Evolutionary conservation across 208 protist species (phyloP).

Genomic region (Leishmania braziliensis): DNA sequence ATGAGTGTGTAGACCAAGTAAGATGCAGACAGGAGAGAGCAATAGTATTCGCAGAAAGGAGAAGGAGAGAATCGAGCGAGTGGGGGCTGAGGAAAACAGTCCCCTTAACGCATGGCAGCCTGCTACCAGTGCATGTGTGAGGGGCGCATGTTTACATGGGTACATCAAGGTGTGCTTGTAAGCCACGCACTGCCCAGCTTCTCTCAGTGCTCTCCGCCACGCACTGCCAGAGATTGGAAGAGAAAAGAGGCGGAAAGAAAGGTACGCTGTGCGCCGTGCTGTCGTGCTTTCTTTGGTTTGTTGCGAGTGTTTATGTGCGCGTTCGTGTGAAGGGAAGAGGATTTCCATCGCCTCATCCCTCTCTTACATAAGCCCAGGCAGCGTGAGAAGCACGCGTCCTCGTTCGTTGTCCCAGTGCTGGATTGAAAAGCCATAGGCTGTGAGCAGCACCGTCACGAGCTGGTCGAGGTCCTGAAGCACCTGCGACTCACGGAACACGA

Average conservation of each 20-base stretch:
- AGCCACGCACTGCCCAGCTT: neutral
- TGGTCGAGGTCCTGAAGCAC: conserved; percentile 58
- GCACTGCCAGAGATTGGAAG: neutral
- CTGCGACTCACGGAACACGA: conserved; percentile 35
- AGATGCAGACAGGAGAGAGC: neutral
- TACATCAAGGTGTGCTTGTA: neutral
- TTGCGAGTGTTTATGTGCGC: neutral
- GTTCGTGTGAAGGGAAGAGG: neutral
- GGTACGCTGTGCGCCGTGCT: neutral
- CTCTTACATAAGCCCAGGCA: conserved; percentile 21
- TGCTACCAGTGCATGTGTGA: neutral
- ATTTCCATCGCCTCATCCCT: neutral
- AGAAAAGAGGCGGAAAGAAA: neutral
- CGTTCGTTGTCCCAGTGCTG: conserved; percentile 66
- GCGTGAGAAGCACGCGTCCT: conserved; percentile 53
- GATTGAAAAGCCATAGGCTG: conserved; percentile 66
- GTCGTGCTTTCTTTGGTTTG: neutral
- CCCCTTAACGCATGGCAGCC: neutral
- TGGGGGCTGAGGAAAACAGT: neutral
- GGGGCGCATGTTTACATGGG: neutral
- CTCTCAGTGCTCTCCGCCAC: neutral
- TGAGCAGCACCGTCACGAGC: conserved; percentile 57
- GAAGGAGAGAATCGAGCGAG: neutral
- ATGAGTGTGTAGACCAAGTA: neutral
- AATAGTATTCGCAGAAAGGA: neutral